Base-by-base conservation (phyloP, 169 alveolate species). In the Cyclospora cayetanensis region DNA sequence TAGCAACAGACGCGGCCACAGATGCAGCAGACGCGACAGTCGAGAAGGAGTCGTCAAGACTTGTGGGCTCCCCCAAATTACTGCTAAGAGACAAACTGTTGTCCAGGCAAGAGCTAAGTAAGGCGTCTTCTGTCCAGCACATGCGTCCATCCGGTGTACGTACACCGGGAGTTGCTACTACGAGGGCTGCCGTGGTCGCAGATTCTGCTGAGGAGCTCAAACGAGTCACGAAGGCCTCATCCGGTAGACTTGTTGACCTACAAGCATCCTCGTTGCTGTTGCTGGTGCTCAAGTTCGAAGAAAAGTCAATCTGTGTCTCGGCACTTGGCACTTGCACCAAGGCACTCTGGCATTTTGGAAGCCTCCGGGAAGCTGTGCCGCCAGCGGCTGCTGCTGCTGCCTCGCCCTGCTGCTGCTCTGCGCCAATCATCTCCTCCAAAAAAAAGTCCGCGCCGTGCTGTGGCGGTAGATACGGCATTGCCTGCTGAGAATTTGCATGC, bases 1-100 rank as follows among this genome's bases (percentile, higher is more conserved):
- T 39, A 43, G 43, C 86, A 46, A 15, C 60, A 46, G 60, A 7
- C 25, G 86, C 55, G n/a, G 72, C 27, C 35, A 31, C 72, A 15
- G 72, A 18, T 42, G 86, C 86, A 76, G 86, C 86, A 42, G 86
- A 76, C 22, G 86, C 86, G 43, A 34, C 39, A 43, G 86, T 76
- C 22, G 86, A 76, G 39, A 76, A 76, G 25, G 86, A 76, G 68
- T 39, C 66, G 39, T 53, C 35, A 31, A 76, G 86, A 29, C 65
- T 25, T 1, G 68, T 41, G 31, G 86, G 86, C 27, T 76, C 86
- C 37, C n/a, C 46, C 68, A 39, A 31, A 25, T 66, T 76, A 42
- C 66, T 76, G 34, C 84, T 72, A 37, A 72, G 84, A 31, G 63
- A 76, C 41, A 76, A 4, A 34, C 86, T 76, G 65, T 34, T 18